These are phyloP conservation scores for Agaricus subrufescens DNA, from an alignment of 768 basidiomycete species.

Conservation along the genomic window DNA sequence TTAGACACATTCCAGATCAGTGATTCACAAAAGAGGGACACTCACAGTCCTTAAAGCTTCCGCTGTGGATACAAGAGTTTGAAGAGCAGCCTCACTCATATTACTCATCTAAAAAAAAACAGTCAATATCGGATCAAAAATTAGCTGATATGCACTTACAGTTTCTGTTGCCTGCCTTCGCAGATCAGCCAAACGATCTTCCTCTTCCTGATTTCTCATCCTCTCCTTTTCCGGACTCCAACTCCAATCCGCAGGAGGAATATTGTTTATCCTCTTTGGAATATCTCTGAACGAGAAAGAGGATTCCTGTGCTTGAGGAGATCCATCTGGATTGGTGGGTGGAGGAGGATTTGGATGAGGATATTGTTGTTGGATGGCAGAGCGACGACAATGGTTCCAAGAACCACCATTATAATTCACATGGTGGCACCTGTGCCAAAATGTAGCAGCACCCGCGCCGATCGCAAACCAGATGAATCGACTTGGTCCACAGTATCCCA, in stretches of 20 bases:
- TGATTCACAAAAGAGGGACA: constrained; percentile 9
- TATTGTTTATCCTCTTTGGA: constrained; percentile 24
- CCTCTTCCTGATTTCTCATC: constrained; percentile 39
- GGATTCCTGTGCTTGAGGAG: neutral
- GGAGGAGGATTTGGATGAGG: neutral
- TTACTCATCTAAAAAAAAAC: constrained; percentile 44
- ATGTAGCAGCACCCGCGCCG: constrained; percentile 45
- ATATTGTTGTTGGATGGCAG: constrained; percentile 1
- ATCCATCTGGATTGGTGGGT: constrained; percentile 6
- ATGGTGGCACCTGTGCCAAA: constrained; percentile 37
- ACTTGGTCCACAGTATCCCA: constrained; percentile 32
- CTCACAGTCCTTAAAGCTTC: constrained; percentile 58
- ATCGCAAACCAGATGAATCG: constrained; percentile 67
- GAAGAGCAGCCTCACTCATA: constrained; percentile 64
- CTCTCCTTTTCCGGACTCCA: constrained; percentile 21
- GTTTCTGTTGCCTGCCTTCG: constrained; percentile 47
- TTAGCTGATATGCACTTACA: constrained; percentile 20
- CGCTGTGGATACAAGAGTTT: constrained; percentile 50
- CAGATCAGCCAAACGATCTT: constrained; percentile 38
- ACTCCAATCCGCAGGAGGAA: constrained; percentile 15
- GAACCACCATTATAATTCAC: constrained; percentile 17
- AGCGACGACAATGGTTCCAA: constrained; percentile 28
- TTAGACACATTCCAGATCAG: neutral
- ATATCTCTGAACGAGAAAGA: constrained; percentile 16
- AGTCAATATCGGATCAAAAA: neutral